Percentiles rank a stretch among this genome's conserved stretches.
Evolutionary conservation across 495 filamentous ascomycete genomes (phyloP).

Genomic region (Penicillium cataractarum): DNA sequence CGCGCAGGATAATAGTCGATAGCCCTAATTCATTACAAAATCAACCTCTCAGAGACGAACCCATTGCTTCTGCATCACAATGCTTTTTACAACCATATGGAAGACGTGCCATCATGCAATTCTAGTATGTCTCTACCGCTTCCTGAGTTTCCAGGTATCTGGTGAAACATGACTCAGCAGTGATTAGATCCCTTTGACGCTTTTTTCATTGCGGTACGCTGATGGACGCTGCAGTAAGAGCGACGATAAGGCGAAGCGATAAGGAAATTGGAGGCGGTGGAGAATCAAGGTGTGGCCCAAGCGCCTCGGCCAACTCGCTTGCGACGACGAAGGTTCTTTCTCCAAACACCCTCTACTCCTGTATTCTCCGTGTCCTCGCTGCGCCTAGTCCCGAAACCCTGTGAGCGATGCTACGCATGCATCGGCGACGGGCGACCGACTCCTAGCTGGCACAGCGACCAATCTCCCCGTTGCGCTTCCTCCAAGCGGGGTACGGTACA

Average conservation of each 20-base stretch:
- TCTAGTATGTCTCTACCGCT: too few species aligned
- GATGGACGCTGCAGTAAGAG: too few species aligned
- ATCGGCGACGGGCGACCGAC: slow-evolving; percentile 29
- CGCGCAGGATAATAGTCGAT: too few species aligned
- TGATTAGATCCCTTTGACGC: too few species aligned
- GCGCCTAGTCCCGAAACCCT: neutral
- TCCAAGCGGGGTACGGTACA: slow-evolving; percentile 33
- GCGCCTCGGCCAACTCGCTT: slow-evolving; percentile 40
- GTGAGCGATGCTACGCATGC: slow-evolving; percentile 21
- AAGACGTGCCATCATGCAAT: too few species aligned
- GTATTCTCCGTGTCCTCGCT: slow-evolving; percentile 16
- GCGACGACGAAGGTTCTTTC: slow-evolving; percentile 35
- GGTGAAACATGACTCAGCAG: too few species aligned
- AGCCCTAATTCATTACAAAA: too few species aligned
- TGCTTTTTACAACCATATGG: too few species aligned
- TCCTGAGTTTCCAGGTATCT: too few species aligned
- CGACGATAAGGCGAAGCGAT: slow-evolving; percentile 18
- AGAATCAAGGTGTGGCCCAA: slow-evolving; percentile 51
- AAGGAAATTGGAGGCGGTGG: slow-evolving; percentile 29
- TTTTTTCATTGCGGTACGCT: too few species aligned
- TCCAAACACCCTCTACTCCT: slow-evolving; percentile 29
- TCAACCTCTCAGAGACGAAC: too few species aligned
- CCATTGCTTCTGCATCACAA: too few species aligned
- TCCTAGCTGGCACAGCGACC: slow-evolving; percentile 24
- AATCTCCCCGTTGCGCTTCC: slow-evolving; percentile 6